Evolutionary conservation across 2,329 filamentous ascomycete genomes (phyloP).

Genomic region (Arthrobotrys pseudoclavata): DNA sequence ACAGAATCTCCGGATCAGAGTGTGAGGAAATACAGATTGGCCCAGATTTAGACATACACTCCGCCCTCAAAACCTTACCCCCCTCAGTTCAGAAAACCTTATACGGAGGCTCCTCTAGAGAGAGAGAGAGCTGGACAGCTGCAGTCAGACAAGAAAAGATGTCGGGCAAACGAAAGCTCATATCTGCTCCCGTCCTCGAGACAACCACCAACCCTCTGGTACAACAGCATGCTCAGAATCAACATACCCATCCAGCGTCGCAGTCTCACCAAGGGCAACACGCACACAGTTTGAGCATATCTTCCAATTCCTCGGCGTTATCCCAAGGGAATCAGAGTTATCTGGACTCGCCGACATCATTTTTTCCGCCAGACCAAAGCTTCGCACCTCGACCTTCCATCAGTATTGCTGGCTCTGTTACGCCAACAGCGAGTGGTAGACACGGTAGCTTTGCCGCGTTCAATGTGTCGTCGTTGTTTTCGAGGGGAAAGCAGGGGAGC

Average conservation of each 20-base stretch:
- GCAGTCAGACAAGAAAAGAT: constrained; percentile 19
- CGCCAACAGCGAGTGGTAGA: constrained; percentile 32
- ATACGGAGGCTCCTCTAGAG: constrained; percentile 13
- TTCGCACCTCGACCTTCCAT: constrained; percentile 8
- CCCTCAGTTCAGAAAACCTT: constrained; percentile 21
- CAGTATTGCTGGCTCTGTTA: constrained; percentile 30
- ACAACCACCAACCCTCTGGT: constrained; percentile 41
- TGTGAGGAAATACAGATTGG: not conserved
- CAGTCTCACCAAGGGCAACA: constrained; percentile 29
- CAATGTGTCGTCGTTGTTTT: constrained; percentile 55
- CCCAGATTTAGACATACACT: not conserved
- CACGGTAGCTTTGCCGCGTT: constrained; percentile 41
- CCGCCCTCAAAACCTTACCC: constrained; percentile 6
- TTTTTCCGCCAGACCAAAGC: constrained; percentile 17
- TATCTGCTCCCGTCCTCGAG: constrained; percentile 44
- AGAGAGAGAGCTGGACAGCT: not conserved
- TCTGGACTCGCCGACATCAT: constrained; percentile 41
- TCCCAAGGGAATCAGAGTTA: constrained; percentile 27
- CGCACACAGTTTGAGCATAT: constrained; percentile 37
- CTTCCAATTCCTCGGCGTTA: constrained; percentile 30
- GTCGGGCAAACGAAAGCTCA: constrained; percentile 41
- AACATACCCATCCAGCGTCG: constrained; percentile 20
- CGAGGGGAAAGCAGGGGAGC: constrained; percentile 32
- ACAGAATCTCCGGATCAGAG: constrained; percentile 3
- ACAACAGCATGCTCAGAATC: constrained; percentile 23